Evolutionary conservation across 371 early-diverging fungal genomes (phyloP).

Genomic region (Mortierella sp.): DNA sequence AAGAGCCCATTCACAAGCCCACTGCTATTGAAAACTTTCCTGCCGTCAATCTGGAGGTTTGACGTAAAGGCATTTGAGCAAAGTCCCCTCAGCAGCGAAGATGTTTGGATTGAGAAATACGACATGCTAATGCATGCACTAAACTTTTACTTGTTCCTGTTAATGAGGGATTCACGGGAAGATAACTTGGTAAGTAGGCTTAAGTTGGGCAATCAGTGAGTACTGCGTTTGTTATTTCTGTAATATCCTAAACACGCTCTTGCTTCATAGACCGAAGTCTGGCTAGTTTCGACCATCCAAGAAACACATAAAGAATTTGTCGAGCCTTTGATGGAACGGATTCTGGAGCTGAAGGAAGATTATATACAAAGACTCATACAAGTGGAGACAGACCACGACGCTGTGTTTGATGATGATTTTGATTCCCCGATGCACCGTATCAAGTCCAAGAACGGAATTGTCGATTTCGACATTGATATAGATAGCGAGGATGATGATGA

Average conservation of each 20-base stretch:
- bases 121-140: slow-evolving; percentile 58
- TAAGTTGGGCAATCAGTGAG: background rate
- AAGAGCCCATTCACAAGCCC: slow-evolving; percentile 45
- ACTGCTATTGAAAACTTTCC: slow-evolving; percentile 31
- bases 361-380: slow-evolving; percentile 29
- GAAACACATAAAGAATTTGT: slow-evolving; percentile 31
- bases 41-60: slow-evolving; percentile 23
- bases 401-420: slow-evolving; percentile 5
- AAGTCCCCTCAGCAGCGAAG: slow-evolving; percentile 28
- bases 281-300: slow-evolving; percentile 31
- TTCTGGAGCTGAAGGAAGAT: slow-evolving; percentile 40
- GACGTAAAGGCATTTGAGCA: slow-evolving; percentile 33
- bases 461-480: slow-evolving; percentile 51
- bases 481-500: slow-evolving; percentile 26
- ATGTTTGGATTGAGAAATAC: slow-evolving; percentile 52
- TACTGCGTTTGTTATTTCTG: background rate
- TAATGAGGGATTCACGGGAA: slow-evolving; percentile 46
- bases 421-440: slow-evolving; percentile 19
- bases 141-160: slow-evolving; percentile 59
- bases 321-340: slow-evolving; percentile 34
- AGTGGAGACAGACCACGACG: slow-evolving; percentile 20
- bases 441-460: slow-evolving; percentile 41
- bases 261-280: slow-evolving; percentile 37
- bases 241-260: background rate
- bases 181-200: slow-evolving; percentile 40